Base-by-base conservation (phyloP, 31 red algal genomes). In the Asparagopsis taxiformis region DNA sequence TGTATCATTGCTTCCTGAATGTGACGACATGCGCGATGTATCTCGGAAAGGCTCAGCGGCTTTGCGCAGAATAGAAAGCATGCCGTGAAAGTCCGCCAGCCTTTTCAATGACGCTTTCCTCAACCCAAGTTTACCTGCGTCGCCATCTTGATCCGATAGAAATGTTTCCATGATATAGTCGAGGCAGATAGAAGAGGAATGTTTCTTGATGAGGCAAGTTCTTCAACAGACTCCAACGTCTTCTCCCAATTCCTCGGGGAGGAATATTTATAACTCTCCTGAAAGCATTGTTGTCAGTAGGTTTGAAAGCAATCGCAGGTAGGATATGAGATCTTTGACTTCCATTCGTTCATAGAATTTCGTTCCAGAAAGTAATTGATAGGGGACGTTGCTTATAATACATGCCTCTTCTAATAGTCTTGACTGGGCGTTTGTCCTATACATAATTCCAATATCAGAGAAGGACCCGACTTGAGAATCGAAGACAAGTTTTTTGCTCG, bases 331-430 rank as follows among this genome's bases (percentile, higher is more conserved):
- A 44, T 97, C 93, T 20, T 71, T 75, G 7, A 97, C 57, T 57
- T 97, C 93, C 54, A 69, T 65, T 51, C 93, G 74, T 21, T 91
- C 75, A 76, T 88, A 97, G 63, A 91, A 97, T 24, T 71, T 69
- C 30, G 76, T 61, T 0, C 93, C 93, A 21, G 77, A 80, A 0
- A 82, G 46, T 17, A 97, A 23, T 3, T 56, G 71, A 73, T 91
- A 91, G 2, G 87, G 81, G 25, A 91, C 55, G 17, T 69, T 74
- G 17, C 1, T 22, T 19, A 39, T 20, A 22, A 97, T 61, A 34
- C 50, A 78, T 6, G 49, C 72, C 52, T 97, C 82, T 53, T 97
- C 93, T 8, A 97, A 33, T 2, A 62, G 51, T 41, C 93, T 52
- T 0, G 83, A 89, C 32, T 81, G 87, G 1, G 72, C 70, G 74